A percentile compares a stretch with the other conserved stretches of the same genome.
phyloP scores from a whole-genome alignment of 108 stramenopile genomes.

The Cyclotella atomus region DNA sequence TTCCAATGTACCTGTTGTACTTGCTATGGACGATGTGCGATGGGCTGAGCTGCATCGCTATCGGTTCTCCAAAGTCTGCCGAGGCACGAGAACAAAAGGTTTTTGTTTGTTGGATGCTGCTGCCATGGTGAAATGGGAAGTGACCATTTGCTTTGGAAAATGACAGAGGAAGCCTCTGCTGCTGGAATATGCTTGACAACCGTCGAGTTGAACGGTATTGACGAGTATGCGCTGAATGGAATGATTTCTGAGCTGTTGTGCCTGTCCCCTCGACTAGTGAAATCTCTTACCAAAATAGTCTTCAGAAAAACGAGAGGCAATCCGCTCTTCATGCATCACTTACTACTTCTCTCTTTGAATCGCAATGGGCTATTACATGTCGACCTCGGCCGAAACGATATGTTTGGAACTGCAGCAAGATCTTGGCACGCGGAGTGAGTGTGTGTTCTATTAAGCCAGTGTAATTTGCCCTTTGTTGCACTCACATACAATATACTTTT shows the following conservation, averaged over 20 bases:
- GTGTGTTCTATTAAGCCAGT: too few relatives aligned
- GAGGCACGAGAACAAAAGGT: not conserved
- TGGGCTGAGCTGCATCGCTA: conserved; percentile 17
- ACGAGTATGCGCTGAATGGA: not conserved
- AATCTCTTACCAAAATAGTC: conserved; percentile 7
- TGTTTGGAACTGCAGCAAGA: conserved; percentile 21
- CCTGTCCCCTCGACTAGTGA: conserved; percentile 8
- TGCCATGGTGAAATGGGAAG: conserved; percentile 13
- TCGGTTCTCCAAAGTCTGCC: conserved; percentile 4
- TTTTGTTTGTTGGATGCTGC: conserved; percentile 19
- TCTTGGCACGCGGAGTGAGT: too few relatives aligned
- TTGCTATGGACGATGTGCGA: conserved; percentile 28
- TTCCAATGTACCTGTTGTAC: not conserved
- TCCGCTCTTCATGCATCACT: conserved; percentile 8
- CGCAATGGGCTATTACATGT: conserved; percentile 9
- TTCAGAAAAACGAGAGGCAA: conserved; percentile 27
- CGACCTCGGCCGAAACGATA: conserved; percentile 5
- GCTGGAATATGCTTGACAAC: not conserved
- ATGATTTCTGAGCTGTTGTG: not conserved
- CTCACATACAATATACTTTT: too few relatives aligned
- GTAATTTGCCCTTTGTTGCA: too few relatives aligned
- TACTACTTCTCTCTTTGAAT: conserved; percentile 14
- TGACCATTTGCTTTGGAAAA: conserved; percentile 10
- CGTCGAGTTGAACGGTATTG: not conserved
- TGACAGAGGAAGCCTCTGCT: not conserved